phyloP scores from a whole-genome alignment of 495 filamentous ascomycete species.

The Trichoderma asperelloides region DNA sequence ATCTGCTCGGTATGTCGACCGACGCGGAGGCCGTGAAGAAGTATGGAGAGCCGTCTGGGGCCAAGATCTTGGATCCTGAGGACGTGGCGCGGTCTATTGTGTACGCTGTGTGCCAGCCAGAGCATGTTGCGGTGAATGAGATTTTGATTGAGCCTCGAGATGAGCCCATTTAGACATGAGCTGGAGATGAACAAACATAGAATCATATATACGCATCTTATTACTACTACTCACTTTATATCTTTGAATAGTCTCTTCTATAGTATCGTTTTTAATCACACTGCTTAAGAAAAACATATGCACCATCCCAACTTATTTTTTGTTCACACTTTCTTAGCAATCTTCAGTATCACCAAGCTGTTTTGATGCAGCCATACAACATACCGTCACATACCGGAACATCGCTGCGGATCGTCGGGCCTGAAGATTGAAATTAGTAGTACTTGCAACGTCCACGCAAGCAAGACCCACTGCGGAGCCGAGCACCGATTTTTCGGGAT shows the following conservation, averaged over 20 bases:
- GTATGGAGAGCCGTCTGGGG: conserved; percentile 56
- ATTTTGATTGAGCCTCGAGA: conserved; percentile 62
- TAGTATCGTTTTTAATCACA: too few species aligned
- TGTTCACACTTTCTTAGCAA: too few species aligned
- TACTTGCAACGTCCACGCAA: neutral
- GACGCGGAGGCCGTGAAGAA: conserved; percentile 61
- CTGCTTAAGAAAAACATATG: too few species aligned
- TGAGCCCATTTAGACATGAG: conserved; percentile 47
- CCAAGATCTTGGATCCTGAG: conserved; percentile 52
- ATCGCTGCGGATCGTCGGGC: neutral
- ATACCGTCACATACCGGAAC: neutral
- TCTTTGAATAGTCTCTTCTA: too few species aligned
- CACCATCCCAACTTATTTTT: too few species aligned
- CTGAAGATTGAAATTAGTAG: neutral
- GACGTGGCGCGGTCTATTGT: conserved; percentile 58
- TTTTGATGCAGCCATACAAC: neutral
- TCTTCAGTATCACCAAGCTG: neutral
- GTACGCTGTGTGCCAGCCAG: conserved; percentile 53
- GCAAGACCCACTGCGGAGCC: conserved; percentile 2
- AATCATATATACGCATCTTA: too few species aligned
- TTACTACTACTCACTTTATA: too few species aligned
- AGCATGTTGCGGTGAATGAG: conserved; percentile 62
- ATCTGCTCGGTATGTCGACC: conserved; percentile 54
- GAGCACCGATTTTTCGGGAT: neutral
- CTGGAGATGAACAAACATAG: too few species aligned